phyloP scores from a whole-genome alignment of 768 basidiomycete species.

The Hygrocybe punicea region DNA sequence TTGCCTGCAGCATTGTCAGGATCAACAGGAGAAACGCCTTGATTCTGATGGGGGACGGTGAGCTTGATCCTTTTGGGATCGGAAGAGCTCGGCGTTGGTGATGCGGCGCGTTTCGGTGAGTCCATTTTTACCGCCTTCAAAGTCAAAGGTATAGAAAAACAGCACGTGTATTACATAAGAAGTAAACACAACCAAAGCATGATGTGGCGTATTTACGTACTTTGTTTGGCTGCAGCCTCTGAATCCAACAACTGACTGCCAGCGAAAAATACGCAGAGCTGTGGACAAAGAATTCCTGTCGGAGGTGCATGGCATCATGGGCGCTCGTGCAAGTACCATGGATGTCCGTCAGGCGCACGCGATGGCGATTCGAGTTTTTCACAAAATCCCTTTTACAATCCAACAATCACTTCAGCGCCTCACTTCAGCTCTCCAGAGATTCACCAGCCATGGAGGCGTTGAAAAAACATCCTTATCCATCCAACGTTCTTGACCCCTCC shows the following conservation, averaged over 20 bases:
- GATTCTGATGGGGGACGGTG: constrained; percentile 50
- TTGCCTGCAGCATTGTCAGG: constrained; percentile 78
- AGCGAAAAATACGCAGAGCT: no score
- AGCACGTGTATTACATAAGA: background rate
- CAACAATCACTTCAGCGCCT: background rate
- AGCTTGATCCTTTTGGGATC: constrained; percentile 60
- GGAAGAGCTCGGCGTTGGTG: constrained; percentile 48
- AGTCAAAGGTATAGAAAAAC: background rate
- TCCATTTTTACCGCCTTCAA: constrained; percentile 43
- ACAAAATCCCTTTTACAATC: background rate
- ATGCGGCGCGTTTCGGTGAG: constrained; percentile 64
- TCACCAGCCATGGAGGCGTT: background rate
- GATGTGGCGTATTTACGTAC: background rate
- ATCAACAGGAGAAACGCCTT: constrained; percentile 74
- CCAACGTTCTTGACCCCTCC: constrained; percentile 4
- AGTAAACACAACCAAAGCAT: constrained; percentile 1
- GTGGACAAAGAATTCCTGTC: background rate
- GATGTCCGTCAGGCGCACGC: constrained; percentile 14
- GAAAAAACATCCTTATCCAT: constrained; percentile 6
- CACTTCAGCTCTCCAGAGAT: constrained; percentile 2
- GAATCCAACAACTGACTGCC: background rate
- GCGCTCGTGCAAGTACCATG: constrained; percentile 30
- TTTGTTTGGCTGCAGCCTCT: background rate
- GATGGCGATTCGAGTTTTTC: constrained; percentile 17
- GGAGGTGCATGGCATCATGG: constrained; percentile 26